Evolutionary conservation across 2,329 filamentous ascomycete genomes (phyloP), one percentile per base, ranked within the genome.

Genomic region (Paraphoma chrysanthemicola): DNA sequence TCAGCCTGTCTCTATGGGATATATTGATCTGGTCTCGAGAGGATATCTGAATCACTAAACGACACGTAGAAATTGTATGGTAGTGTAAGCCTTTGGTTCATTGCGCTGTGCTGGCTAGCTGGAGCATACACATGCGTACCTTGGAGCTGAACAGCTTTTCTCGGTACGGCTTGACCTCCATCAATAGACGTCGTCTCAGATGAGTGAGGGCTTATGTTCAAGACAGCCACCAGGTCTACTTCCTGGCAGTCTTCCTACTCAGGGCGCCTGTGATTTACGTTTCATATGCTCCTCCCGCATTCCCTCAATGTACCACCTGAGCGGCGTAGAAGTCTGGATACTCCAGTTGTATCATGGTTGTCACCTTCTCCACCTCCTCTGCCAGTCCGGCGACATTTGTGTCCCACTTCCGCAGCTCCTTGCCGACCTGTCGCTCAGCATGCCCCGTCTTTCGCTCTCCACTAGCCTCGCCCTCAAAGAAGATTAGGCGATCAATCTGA

Each of bases 291-390:
- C 28, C 14, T 29, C 28, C 16, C 5, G 6, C 29, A 44, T 38
- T 7, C 33, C 33, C 46, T 68, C 67, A 74, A 48, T 71, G 70
- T 41, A 72, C 75, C 61, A 77, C 77, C 44, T 80, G 75, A 17
- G 75, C 70, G 31, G 80, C 79, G 63, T 81, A 82, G 66, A 80
- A 82, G 28, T 76, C 77, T 18, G 95, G 93, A 75, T 94, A 92
- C 72, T 91, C 87, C 62, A 87, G 87, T 75, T 95, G 90, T 63
- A 98, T 83, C 64, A 89, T 85, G 43, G 91, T 92, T 14, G 92
- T 91, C 59, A 96, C 88, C 65, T 88, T 90, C 78, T 97, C 94
- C 6, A 97, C 91, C 73, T 96, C 92, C 76, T 98, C 93, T 2
- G 93, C 89, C 53, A 98, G 76, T 29, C 88, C 88, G 74, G 94